These are phyloP conservation scores for Macrolepiota fuliginosa DNA, from an alignment of 768 basidiomycete species.

Conservation along the genomic window DNA sequence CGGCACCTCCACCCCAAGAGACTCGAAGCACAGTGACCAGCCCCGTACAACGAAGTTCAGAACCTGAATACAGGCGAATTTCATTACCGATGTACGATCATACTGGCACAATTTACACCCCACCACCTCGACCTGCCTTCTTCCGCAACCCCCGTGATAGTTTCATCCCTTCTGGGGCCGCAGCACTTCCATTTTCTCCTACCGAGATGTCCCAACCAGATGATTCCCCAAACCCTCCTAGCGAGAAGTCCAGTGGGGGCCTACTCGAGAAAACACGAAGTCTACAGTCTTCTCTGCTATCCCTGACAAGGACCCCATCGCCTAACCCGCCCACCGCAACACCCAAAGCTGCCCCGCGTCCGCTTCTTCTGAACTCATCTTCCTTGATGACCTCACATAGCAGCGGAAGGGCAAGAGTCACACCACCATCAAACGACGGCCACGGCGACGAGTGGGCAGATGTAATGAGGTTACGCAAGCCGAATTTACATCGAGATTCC, in stretches of 20 bases:
- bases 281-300: conserved; percentile 8
- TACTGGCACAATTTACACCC: conserved; percentile 32
- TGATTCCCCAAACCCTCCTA: neutral
- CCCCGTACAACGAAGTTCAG: neutral
- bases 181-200: conserved; percentile 18
- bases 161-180: conserved; percentile 32
- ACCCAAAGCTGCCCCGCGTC: conserved; percentile 58
- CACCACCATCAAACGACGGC: conserved; percentile 6
- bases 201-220: conserved; percentile 15
- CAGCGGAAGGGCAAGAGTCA: conserved; percentile 20
- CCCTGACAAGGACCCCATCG: conserved; percentile 10
- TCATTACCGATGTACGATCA: conserved; percentile 12
- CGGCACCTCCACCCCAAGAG: neutral
- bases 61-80: conserved; percentile 9
- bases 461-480: conserved; percentile 38
- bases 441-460: conserved; percentile 43
- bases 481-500: conserved; percentile 47
- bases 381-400: conserved; percentile 37
- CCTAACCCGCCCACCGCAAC: conserved; percentile 27
- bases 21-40: conserved; percentile 8
- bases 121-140: conserved; percentile 54
- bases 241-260: conserved; percentile 12
- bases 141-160: conserved; percentile 61
- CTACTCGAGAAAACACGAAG: conserved; percentile 23
- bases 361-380: conserved; percentile 60